phyloP scores from a whole-genome alignment of 495 filamentous ascomycete species.

The Lasiosphaeriaceae sp. region DNA sequence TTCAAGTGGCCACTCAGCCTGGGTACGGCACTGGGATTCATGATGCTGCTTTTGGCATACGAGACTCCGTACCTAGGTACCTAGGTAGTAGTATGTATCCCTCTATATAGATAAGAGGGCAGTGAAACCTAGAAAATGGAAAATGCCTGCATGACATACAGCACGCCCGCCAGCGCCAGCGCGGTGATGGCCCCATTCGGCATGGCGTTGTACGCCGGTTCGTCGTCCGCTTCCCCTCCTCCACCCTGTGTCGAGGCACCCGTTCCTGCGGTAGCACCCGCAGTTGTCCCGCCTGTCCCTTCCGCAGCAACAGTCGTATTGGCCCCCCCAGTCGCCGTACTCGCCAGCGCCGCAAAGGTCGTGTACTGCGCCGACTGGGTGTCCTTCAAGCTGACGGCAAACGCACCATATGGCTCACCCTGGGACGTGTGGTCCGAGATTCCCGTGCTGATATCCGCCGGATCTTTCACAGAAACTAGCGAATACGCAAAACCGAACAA shows the following conservation, averaged over 20 bases:
- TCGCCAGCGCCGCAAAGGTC: constrained; percentile 19
- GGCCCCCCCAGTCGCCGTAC: background rate
- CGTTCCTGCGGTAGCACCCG: background rate
- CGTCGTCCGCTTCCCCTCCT: background rate
- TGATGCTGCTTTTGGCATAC: too few species aligned
- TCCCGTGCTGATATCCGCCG: constrained; percentile 9
- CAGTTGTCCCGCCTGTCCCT: background rate
- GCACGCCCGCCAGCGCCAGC: constrained; percentile 1
- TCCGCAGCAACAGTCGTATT: background rate
- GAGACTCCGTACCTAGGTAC: too few species aligned
- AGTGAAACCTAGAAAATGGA: background rate
- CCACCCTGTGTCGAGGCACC: background rate
- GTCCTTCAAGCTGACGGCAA: constrained; percentile 21
- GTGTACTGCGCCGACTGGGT: constrained; percentile 26
- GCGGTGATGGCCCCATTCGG: background rate
- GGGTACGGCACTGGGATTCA: too few species aligned
- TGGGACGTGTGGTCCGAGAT: constrained; percentile 14
- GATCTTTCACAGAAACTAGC: constrained; percentile 2
- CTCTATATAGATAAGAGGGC: too few species aligned
- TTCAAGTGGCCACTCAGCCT: too few species aligned
- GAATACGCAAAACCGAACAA: constrained; percentile 20
- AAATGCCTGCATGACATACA: constrained; percentile 7
- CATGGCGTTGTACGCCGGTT: background rate
- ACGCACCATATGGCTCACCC: constrained; percentile 22
- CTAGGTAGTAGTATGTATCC: too few species aligned